phyloP scores from a whole-genome alignment of 2,329 filamentous ascomycete species.

The Ascosphaera acerosa region DNA sequence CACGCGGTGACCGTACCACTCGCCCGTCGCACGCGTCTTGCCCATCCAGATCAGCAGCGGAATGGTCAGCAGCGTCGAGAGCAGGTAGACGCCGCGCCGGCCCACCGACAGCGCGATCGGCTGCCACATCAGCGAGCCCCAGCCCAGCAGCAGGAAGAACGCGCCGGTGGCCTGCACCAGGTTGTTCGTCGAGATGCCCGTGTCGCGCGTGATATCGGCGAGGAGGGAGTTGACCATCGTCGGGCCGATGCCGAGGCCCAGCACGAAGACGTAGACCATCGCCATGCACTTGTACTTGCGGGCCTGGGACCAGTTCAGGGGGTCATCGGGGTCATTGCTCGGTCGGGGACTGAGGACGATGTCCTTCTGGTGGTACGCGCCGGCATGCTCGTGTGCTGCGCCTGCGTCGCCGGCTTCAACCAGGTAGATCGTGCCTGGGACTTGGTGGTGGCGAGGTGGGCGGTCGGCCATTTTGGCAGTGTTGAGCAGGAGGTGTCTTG shows the following conservation, averaged over 20 bases:
- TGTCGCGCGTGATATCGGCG: constrained; percentile 22
- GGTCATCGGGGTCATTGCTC: constrained; percentile 15
- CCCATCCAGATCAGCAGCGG: constrained; percentile 21
- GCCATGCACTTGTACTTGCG: constrained; percentile 6
- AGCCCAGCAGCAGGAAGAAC: constrained; percentile 26
- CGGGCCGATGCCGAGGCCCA: constrained; percentile 3
- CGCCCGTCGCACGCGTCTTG: constrained; percentile 19
- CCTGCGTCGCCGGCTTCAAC: background rate
- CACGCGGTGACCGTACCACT: constrained; percentile 24
- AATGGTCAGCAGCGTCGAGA: constrained; percentile 17
- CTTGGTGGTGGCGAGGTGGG: background rate
- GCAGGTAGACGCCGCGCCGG: constrained; percentile 24
- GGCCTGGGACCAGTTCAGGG: constrained; percentile 13
- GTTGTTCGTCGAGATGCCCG: constrained; percentile 20
- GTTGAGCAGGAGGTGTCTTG: too few relatives aligned
- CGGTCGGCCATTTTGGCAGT: background rate
- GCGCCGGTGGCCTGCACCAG: constrained; percentile 26
- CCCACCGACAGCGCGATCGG: constrained; percentile 28
- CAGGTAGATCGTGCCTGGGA: background rate
- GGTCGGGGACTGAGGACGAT: constrained; percentile 16
- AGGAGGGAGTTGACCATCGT: constrained; percentile 4
- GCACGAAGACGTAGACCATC: constrained; percentile 12
- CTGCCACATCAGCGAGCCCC: constrained; percentile 27
- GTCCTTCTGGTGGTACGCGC: constrained; percentile 1
- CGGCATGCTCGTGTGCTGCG: background rate